These are phyloP conservation scores for Bipolaris cookei DNA, from an alignment of 2,329 filamentous ascomycete genomes.

Conservation along the genomic window DNA sequence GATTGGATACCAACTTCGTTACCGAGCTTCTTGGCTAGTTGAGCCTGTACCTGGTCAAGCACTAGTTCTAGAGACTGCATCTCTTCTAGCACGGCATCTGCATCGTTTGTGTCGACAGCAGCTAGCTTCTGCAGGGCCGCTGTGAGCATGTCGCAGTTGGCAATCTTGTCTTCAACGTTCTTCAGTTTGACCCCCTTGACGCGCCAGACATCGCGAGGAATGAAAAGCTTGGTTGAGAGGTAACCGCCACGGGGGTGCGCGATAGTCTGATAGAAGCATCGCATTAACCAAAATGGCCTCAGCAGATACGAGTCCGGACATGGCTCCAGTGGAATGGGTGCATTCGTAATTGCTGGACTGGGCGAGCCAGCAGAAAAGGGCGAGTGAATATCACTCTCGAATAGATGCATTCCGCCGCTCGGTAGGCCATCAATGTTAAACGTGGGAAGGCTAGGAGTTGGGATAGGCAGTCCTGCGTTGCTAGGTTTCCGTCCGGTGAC, in stretches of 20 bases:
- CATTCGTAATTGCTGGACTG: slow-evolving; percentile 65
- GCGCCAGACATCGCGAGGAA: slow-evolving; percentile 90
- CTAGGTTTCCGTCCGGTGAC: slow-evolving; percentile 56
- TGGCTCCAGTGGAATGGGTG: slow-evolving; percentile 81
- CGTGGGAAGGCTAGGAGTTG: slow-evolving; percentile 69
- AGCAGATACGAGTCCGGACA: slow-evolving; percentile 88
- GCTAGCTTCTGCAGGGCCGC: slow-evolving; percentile 84
- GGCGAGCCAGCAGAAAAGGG: slow-evolving; percentile 68
- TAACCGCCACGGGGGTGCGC: slow-evolving; percentile 92
- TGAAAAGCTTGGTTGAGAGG: slow-evolving; percentile 86
- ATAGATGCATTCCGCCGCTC: slow-evolving; percentile 75
- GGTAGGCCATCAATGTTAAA: slow-evolving; percentile 65
- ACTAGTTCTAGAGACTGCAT: slow-evolving; percentile 88
- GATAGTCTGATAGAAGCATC: slow-evolving; percentile 89
- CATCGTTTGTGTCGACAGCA: slow-evolving; percentile 85
- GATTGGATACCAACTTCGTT: slow-evolving; percentile 87
- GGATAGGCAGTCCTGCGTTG: slow-evolving; percentile 67
- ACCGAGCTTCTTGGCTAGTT: slow-evolving; percentile 83
- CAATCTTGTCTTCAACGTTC: slow-evolving; percentile 89
- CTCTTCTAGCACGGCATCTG: slow-evolving; percentile 89
- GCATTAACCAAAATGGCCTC: slow-evolving; percentile 98
- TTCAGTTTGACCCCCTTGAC: slow-evolving; percentile 94
- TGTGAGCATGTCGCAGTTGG: slow-evolving; percentile 88
- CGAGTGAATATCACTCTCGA: slow-evolving; percentile 82
- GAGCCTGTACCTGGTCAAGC: slow-evolving; percentile 81